Percentiles rank a stretch among this genome's conserved stretches.
These are phyloP conservation scores for Bipolaris oryzae DNA, from an alignment of 2,329 filamentous ascomycete species.

Conservation along the genomic window DNA sequence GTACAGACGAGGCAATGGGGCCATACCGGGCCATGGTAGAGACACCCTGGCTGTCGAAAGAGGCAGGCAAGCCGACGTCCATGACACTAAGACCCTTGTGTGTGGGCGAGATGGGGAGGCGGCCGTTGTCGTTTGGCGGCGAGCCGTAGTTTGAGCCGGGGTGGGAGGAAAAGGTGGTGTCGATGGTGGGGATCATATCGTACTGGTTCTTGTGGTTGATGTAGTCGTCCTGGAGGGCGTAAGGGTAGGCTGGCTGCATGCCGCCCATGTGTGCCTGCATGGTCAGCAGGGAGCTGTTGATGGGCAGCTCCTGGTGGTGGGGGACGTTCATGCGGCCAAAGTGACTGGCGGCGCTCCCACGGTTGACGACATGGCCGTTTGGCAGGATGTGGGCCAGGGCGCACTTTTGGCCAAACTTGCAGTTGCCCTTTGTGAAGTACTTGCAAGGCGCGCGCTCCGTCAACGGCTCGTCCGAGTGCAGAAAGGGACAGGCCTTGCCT, in stretches of 20 bases:
- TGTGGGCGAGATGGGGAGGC: conserved; percentile 79
- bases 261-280: conserved; percentile 57
- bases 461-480: conserved; percentile 85
- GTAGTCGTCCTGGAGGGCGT: conserved; percentile 52
- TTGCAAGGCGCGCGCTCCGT: conserved; percentile 91
- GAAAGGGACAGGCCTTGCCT: conserved; percentile 93
- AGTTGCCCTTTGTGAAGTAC: conserved; percentile 99
- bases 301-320: conserved; percentile 70
- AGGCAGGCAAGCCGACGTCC: conserved; percentile 89
- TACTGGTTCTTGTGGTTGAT: conserved; percentile 48
- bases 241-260: conserved; percentile 49
- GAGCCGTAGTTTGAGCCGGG: conserved; percentile 76
- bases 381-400: conserved; percentile 94
- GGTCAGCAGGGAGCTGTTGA: conserved; percentile 74
- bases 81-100: conserved; percentile 82
- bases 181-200: conserved; percentile 61
- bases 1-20: conserved; percentile 89
- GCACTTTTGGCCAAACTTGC: conserved; percentile 98
- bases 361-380: conserved; percentile 89
- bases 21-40: conserved; percentile 89
- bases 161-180: conserved; percentile 64
- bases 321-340: conserved; percentile 72
- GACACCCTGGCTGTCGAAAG: conserved; percentile 94
- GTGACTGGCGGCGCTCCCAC: conserved; percentile 60
- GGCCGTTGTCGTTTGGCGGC: conserved; percentile 69